These are phyloP conservation scores for Colletotrichum eleusines DNA, from an alignment of 2,329 filamentous ascomycete species.

Conservation along the genomic window DNA sequence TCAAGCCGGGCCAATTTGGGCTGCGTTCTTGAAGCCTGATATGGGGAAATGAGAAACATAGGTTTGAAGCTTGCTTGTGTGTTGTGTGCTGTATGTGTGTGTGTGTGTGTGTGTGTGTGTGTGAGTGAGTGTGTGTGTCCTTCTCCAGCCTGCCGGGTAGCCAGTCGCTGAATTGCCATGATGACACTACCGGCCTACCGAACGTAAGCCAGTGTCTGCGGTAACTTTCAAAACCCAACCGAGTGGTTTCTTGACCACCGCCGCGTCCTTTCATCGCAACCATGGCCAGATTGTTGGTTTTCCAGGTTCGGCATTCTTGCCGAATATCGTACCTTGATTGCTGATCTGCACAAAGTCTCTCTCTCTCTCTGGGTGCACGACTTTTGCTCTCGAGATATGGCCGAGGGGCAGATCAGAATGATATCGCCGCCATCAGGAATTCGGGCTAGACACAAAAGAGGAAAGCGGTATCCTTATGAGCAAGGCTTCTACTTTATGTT, in stretches of 20 bases:
- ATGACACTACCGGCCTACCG: too few species aligned
- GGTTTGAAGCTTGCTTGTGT: slow-evolving; percentile 3
- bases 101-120: too few species aligned
- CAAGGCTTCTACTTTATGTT: slow-evolving; percentile 4
- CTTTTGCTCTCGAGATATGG: neutral
- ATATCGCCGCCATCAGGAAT: neutral
- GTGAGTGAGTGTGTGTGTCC: too few species aligned
- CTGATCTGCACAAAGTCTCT: neutral
- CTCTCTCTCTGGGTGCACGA: neutral
- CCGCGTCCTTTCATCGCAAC: neutral
- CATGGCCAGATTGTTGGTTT: neutral
- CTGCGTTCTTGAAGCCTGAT: slow-evolving; percentile 1
- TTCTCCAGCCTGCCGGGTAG: neutral
- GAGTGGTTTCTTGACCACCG: neutral
- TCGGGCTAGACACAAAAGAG: neutral
- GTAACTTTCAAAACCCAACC: neutral
- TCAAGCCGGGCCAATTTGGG: slow-evolving; percentile 10
- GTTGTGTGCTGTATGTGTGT: neutral
- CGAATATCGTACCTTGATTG: neutral
- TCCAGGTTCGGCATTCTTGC: neutral
- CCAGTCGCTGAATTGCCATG: neutral
- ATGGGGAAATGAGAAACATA: slow-evolving; percentile 11
- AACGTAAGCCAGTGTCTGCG: too few species aligned
- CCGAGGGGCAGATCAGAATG: neutral
- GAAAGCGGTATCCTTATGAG: slow-evolving; percentile 5